Conservation (phyloP, 2,329 filamentous ascomycete genomes). For the Penicillium vulpinum region DNA sequence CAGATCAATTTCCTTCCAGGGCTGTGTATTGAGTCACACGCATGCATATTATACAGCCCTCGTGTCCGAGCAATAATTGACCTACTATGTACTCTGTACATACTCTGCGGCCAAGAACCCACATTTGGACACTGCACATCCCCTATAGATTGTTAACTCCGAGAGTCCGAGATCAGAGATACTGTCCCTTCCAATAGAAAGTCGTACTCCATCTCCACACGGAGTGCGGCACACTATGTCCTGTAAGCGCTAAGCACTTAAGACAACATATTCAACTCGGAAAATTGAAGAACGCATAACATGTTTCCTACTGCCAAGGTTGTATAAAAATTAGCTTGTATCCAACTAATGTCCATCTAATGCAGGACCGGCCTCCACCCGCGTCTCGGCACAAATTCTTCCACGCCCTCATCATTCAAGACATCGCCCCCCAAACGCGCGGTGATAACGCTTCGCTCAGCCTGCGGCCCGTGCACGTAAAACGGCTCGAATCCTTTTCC, state of each 20-base stretch:
- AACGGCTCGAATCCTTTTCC: slow-evolving; percentile 56
- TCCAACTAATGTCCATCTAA: slow-evolving; percentile 6
- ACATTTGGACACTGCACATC: background rate
- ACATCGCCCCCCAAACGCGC: slow-evolving; percentile 61
- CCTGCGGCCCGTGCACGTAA: slow-evolving; percentile 59
- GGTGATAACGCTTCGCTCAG: slow-evolving; percentile 67
- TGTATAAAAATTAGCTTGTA: background rate
- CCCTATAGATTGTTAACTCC: background rate
- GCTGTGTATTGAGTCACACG: background rate
- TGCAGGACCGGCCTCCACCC: slow-evolving; percentile 55
- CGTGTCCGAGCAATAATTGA: background rate
- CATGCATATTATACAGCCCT: background rate
- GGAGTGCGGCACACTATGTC: background rate
- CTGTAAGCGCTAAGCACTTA: background rate
- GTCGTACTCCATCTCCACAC: no score
- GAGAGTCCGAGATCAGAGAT: background rate
- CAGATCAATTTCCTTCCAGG: background rate
- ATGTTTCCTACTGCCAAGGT: background rate
- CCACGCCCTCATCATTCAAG: slow-evolving; percentile 61
- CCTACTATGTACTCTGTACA: background rate
- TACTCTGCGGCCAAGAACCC: background rate
- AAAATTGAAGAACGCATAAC: background rate
- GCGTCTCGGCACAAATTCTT: slow-evolving; percentile 57
- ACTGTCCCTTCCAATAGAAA: background rate
- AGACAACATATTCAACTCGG: background rate